Evolutionary conservation across 2,329 filamentous ascomycete species (phyloP), one percentile per base, ranked within the genome.

Genomic region (Aspergillus brasiliensis): DNA sequence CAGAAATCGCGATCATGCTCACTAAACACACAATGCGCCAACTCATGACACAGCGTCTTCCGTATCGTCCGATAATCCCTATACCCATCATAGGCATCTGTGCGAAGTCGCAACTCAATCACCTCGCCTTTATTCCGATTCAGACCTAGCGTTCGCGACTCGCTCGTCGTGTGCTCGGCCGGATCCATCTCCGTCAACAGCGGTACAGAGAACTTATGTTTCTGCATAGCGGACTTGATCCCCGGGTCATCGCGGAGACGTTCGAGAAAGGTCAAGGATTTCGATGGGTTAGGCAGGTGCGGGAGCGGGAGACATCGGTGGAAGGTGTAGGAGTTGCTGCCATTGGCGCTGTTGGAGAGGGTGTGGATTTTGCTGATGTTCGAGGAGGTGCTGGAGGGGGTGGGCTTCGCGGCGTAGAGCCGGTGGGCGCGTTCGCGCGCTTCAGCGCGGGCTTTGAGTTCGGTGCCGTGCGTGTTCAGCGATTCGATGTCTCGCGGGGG

Each of bases 101-200:
- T 98, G n/a, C 95, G 83, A 37, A 99, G 78, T 0, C 95, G 83
- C 62, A 99, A 77, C 81, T 98, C 93, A 58, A 99, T 97, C 1
- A 92, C 91, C 75, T 97, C 90, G 61, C 95, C 95, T 2, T 82
- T 77, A 72, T 98, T 97, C 10, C 92, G 83, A 73, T 99, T 99
- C 42, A 98, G 75, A 0, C 95, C 95, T 0, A 98, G 78, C 1
- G 91, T 93, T 47, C 91, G 84, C 52, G 88, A 88, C n/a, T 95
- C 89, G 70, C 91, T 89, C 3, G 86, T 91, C 0, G 93, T 97
- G 75, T 97, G 87, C 66, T 88, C 84, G 0, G 88, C 83, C 0
- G 95, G 95, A 69, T 99, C 91, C 94, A 99, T 98, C 77, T 99
- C 95, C 0, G 93, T 97, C 25, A 99, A 82, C 3, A 98, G 77